phyloP scores from a whole-genome alignment of 805 yeast species.

The Saturnispora dispora region DNA sequence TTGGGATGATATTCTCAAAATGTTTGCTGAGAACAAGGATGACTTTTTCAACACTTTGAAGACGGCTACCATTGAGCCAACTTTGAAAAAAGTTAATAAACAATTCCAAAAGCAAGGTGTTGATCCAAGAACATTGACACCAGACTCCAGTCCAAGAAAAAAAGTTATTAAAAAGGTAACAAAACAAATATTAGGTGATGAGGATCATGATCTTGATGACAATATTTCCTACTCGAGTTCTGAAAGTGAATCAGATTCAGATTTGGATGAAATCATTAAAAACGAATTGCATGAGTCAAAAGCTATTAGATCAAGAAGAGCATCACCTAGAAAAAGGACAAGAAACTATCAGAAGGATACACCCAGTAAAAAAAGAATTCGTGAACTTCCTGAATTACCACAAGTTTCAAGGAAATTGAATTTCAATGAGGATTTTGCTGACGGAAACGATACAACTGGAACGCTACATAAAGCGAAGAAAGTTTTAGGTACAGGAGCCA shows the following conservation, averaged over 20 bases:
- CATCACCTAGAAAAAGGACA: neutral
- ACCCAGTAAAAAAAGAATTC: neutral
- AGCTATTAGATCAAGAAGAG: neutral
- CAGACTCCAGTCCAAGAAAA: neutral
- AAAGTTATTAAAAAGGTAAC: slow-evolving; percentile 1
- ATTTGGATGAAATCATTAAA: slow-evolving; percentile 6
- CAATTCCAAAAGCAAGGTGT: slow-evolving; percentile 9
- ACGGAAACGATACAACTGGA: slow-evolving; percentile 14
- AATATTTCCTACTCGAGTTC: slow-evolving; percentile 6
- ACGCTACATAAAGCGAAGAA: slow-evolving; percentile 31
- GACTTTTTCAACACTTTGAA: slow-evolving; percentile 28
- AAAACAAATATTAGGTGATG: slow-evolving; percentile 6
- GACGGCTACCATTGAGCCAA: slow-evolving; percentile 24
- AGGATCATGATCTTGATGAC: slow-evolving; percentile 13
- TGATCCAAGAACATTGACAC: slow-evolving; percentile 11
- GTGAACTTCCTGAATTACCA: slow-evolving; percentile 10
- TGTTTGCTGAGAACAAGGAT: slow-evolving; percentile 22
- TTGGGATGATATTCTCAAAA: slow-evolving; percentile 27
- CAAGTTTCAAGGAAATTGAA: slow-evolving; percentile 5
- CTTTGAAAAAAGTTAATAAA: slow-evolving; percentile 12
- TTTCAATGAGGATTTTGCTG: slow-evolving; percentile 7
- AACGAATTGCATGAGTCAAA: neutral
- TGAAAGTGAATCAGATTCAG: slow-evolving; percentile 9
- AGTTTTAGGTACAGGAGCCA: slow-evolving; percentile 31
- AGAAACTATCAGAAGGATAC: neutral